These are phyloP conservation scores for Candida pseudocylindracea DNA, from an alignment of 1,139 yeast genomes.

Conservation along the genomic window DNA sequence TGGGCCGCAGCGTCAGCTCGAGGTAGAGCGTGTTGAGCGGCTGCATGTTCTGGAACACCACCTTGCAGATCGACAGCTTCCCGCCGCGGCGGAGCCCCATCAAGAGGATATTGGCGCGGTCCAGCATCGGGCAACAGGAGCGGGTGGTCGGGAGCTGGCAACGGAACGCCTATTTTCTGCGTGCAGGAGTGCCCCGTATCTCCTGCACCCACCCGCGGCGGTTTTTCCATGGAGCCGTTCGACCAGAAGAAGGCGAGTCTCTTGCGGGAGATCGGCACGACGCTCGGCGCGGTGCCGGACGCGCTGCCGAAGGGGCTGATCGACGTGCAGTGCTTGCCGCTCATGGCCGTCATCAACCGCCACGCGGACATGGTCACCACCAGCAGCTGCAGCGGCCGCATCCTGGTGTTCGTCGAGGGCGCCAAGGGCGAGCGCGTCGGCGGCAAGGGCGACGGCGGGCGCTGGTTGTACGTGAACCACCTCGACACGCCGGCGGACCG, in stretches of 20 bases:
- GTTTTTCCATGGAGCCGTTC: conserved; percentile 26
- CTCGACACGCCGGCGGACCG: conserved; percentile 9
- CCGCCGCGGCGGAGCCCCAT: conserved; percentile 78
- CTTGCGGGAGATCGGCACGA: conserved; percentile 27
- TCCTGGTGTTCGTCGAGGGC: conserved; percentile 65
- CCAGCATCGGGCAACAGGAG: too few species aligned
- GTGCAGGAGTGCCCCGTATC: too few species aligned
- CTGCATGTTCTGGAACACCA: conserved; percentile 91
- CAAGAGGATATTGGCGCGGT: conserved; percentile 42
- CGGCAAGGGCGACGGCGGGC: conserved; percentile 73
- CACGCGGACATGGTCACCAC: conserved; percentile 60
- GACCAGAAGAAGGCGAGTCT: conserved; percentile 44
- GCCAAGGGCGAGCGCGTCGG: conserved; percentile 27
- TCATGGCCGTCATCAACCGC: conserved; percentile 41
- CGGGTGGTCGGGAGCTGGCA: too few species aligned
- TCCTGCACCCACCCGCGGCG: too few species aligned
- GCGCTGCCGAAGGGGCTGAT: conserved; percentile 73
- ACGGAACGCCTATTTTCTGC: too few species aligned
- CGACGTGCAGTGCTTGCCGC: conserved; percentile 49
- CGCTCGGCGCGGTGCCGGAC: conserved; percentile 26
- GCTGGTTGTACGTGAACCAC: conserved; percentile 72
- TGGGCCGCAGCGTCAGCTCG: conserved; percentile 80
- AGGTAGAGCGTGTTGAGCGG: conserved; percentile 82
- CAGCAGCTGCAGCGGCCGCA: conserved; percentile 75
- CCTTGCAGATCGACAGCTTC: conserved; percentile 82